Conservation (phyloP, 1,284 basidiomycete species). For the Laetiporus sulphureus region DNA sequence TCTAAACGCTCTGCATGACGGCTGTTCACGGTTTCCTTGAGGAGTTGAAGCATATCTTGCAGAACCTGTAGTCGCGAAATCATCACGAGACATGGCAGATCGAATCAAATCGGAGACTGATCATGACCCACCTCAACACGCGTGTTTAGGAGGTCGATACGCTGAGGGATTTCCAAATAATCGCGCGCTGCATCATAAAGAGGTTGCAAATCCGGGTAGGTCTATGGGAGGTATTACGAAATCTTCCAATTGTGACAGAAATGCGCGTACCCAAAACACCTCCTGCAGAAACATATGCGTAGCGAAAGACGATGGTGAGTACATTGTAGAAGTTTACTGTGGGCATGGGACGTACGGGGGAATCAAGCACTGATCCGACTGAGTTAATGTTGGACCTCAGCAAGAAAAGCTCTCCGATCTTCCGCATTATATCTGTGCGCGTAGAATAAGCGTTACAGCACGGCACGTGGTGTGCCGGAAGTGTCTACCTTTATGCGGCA, state of each 20-base stretch:
- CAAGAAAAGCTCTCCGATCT: slow-evolving; percentile 93
- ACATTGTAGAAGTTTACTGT: not conserved
- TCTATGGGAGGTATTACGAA: slow-evolving; percentile 34
- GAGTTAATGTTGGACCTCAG: slow-evolving; percentile 93
- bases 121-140: slow-evolving; percentile 70
- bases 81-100: slow-evolving; percentile 1
- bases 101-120: not conserved
- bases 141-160: slow-evolving; percentile 90
- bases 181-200: slow-evolving; percentile 90
- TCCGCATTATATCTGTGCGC: slow-evolving; percentile 93
- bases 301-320: not conserved
- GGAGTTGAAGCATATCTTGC: slow-evolving; percentile 93
- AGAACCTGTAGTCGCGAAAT: slow-evolving; percentile 54
- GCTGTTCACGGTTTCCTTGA: slow-evolving; percentile 92
- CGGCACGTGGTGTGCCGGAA: not conserved
- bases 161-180: slow-evolving; percentile 93
- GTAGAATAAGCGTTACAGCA: slow-evolving; percentile 2
- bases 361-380: slow-evolving; percentile 92
- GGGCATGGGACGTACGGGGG: slow-evolving; percentile 66
- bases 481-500: slow-evolving; percentile 64
- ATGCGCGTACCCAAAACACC: slow-evolving; percentile 77
- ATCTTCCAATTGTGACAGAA: not conserved
- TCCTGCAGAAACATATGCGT: slow-evolving; percentile 44
- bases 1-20: slow-evolving; percentile 92
- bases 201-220: slow-evolving; percentile 90